phyloP scores from a whole-genome alignment of 768 basidiomycete genomes.

The Mycena alexandri region DNA sequence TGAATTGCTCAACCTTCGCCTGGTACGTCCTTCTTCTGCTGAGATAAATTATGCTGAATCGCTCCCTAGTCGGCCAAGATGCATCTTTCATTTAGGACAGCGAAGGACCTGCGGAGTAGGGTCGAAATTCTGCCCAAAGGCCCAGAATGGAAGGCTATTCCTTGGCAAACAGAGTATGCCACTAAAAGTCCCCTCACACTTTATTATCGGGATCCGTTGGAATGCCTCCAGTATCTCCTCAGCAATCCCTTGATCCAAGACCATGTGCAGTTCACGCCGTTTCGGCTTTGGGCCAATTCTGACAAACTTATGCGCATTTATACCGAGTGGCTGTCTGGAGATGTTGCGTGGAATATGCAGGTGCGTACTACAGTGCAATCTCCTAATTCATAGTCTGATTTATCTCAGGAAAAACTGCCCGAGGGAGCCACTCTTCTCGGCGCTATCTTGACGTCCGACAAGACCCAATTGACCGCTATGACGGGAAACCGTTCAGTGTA shows the following conservation, averaged over 20 bases:
- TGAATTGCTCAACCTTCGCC: neutral
- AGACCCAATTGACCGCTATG: conserved; percentile 37
- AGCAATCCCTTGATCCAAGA: conserved; percentile 9
- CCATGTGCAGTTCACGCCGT: conserved; percentile 20
- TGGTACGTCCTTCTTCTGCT: neutral
- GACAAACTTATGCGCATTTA: conserved; percentile 34
- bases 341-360: conserved; percentile 42
- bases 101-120: neutral
- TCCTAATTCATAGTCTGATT: too few relatives aligned
- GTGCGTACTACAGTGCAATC: neutral
- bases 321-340: conserved; percentile 40
- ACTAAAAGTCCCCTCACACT: neutral
- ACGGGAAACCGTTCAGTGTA: conserved; percentile 34
- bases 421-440: conserved; percentile 38
- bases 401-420: conserved; percentile 32
- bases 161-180: neutral
- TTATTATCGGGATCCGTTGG: conserved; percentile 8
- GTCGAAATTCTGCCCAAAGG: conserved; percentile 1
- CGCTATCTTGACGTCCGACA: conserved; percentile 38
- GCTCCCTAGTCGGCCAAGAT: neutral
- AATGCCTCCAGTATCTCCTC: neutral
- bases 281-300: conserved; percentile 30
- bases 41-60: neutral
- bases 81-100: neutral
- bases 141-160: neutral